These are phyloP conservation scores for Termitomyces sp. DNA, from an alignment of 768 basidiomycete genomes.

Conservation along the genomic window DNA sequence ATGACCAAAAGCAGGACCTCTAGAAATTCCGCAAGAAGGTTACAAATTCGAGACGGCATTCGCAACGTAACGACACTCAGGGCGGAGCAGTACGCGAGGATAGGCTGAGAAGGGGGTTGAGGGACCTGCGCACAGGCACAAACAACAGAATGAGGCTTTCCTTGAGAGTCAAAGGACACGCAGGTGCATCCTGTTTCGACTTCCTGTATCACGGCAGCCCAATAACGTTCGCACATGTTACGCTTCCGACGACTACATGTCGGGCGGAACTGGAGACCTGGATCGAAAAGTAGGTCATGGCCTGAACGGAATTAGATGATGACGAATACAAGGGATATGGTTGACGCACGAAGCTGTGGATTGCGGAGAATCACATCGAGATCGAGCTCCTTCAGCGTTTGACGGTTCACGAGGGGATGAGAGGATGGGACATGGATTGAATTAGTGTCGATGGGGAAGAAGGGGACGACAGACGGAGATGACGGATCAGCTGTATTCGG, in stretches of 20 bases:
- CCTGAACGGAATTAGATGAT: slow-evolving; percentile 37
- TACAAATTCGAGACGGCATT: slow-evolving; percentile 67
- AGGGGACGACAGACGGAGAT: slow-evolving; percentile 24
- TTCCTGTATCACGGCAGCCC: slow-evolving; percentile 78
- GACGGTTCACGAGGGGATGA: slow-evolving; percentile 76
- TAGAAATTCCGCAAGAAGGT: slow-evolving; percentile 71
- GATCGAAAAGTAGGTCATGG: slow-evolving; percentile 88
- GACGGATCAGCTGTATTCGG: slow-evolving; percentile 26
- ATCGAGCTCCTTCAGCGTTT: slow-evolving; percentile 83
- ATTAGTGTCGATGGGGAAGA: slow-evolving; percentile 38
- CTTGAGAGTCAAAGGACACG: slow-evolving; percentile 63
- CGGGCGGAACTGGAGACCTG: slow-evolving; percentile 78
- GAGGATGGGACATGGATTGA: slow-evolving; percentile 62
- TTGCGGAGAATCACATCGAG: slow-evolving; percentile 82
- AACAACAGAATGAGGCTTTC: slow-evolving; percentile 49
- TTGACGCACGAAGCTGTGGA: slow-evolving; percentile 83
- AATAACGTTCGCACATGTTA: slow-evolving; percentile 76
- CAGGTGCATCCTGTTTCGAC: slow-evolving; percentile 82
- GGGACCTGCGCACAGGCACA: slow-evolving; percentile 52
- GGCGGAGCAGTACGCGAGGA: slow-evolving; percentile 41
- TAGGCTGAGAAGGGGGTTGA: slow-evolving; percentile 34
- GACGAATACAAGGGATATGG: slow-evolving; percentile 10
- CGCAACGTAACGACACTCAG: slow-evolving; percentile 52
- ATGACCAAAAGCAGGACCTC: slow-evolving; percentile 83
- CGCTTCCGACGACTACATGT: slow-evolving; percentile 70